Base-by-base conservation (phyloP, 2,329 filamentous ascomycete genomes). In the Fusarium beomiforme region DNA sequence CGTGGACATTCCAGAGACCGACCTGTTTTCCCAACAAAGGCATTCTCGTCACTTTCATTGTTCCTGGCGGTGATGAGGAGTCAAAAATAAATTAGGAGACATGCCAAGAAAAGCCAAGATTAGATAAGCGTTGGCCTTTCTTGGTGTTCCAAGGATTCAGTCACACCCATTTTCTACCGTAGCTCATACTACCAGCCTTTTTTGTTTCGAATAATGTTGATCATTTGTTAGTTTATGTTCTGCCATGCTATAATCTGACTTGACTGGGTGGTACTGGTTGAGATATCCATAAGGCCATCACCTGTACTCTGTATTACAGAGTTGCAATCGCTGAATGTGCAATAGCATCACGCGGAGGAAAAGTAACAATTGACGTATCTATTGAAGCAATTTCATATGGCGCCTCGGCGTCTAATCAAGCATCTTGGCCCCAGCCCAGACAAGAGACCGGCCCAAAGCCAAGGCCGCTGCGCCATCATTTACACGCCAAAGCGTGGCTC, bases 41-140 rank as follows among this genome's bases (percentile, higher is more conserved):
- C 67, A 50, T 55, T 55, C 17, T 49, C 23, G 31, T 71, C 29
- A 47, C 61, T 53, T 44, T 43, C 19, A 34, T 39, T 24, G 50
- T 29, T 24, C 44, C 26, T 29, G 36, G 23, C 26, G 33, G 41
- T 16, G 43, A 46, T 43, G 21, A 31, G 8, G 31, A 36, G 33
- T 41, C n/a, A 31, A 49, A 49, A 49, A 50, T 23, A 46, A 66
- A 53, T 61, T 26, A 54, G 36, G 46, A 58, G 53, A 67, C 43
- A 54, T 46, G 70, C 72, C 67, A 75, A 73, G 72, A 26, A 51
- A 70, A 69, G 67, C 64, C 68, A 73, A 73, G 59, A 58, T 53
- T 51, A 57, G 58, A 64, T 37, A 60, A 69, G 64, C 55, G 64
- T 61, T 61, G 69, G 64, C 68, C 42, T 58, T 60, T 53, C 44